phyloP scores from a whole-genome alignment of 1,284 basidiomycete species.

The Microbotryum saponariae region DNA sequence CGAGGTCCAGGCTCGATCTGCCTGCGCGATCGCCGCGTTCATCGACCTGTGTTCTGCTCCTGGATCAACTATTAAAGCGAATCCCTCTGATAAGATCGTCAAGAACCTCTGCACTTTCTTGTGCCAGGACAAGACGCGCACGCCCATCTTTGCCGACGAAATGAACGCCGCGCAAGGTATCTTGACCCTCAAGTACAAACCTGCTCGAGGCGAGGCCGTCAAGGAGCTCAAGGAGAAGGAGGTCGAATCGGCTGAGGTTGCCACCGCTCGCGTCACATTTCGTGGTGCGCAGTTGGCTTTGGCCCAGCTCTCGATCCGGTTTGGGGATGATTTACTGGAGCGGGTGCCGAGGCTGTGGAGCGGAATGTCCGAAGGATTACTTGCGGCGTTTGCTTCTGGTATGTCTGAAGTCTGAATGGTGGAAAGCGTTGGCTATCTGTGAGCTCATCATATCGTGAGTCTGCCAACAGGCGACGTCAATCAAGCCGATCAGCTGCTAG shows the following conservation, averaged over 20 bases:
- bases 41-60: constrained; percentile 73
- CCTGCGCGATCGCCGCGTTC: constrained; percentile 76
- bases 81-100: constrained; percentile 83
- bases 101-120: constrained; percentile 96
- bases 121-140: constrained; percentile 81
- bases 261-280: constrained; percentile 48
- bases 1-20: constrained; percentile 84
- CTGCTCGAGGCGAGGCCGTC: constrained; percentile 41
- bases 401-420: constrained; percentile 37
- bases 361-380: constrained; percentile 71
- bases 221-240: constrained; percentile 43
- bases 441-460: background rate
- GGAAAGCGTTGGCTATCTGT: background rate
- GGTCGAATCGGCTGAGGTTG: constrained; percentile 45
- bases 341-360: constrained; percentile 88
- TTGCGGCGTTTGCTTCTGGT: constrained; percentile 61
- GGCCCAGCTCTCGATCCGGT: constrained; percentile 64
- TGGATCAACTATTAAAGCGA: constrained; percentile 50
- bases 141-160: constrained; percentile 73
- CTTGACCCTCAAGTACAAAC: constrained; percentile 47
- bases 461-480: constrained; percentile 32
- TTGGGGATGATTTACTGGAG: constrained; percentile 65
- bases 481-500: constrained; percentile 45
- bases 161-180: constrained; percentile 63
- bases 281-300: constrained; percentile 84